Evolutionary conservation across 2,329 filamentous ascomycete species (phyloP).

Genomic region (Ophiocordyceps camponoti-saundersi): DNA sequence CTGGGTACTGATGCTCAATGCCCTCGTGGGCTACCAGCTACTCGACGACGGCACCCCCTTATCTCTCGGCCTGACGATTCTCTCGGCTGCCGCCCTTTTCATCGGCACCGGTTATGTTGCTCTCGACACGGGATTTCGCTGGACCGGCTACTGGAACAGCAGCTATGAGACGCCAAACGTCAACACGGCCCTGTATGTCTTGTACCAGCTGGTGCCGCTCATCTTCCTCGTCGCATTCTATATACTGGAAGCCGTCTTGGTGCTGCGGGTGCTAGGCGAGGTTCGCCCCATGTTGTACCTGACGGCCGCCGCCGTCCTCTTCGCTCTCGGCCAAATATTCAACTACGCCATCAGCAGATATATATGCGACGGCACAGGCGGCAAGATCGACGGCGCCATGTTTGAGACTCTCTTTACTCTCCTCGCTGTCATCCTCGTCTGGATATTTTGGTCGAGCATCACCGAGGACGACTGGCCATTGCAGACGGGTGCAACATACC

Average conservation of each 20-base stretch:
- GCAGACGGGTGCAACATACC: conserved; percentile 25
- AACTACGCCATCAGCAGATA: conserved; percentile 86
- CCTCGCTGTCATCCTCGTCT: conserved; percentile 64
- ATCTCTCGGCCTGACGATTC: conserved; percentile 58
- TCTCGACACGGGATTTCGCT: conserved; percentile 77
- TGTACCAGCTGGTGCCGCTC: conserved; percentile 81
- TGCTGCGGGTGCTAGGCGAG: conserved; percentile 75
- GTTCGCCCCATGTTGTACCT: conserved; percentile 86
- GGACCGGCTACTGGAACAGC: conserved; percentile 61
- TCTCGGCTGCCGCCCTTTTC: conserved; percentile 57
- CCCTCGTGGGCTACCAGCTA: conserved; percentile 80
- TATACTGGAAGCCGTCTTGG: conserved; percentile 66
- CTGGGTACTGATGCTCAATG: conserved; percentile 87
- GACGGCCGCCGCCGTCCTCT: conserved; percentile 54
- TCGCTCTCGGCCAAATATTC: conserved; percentile 88
- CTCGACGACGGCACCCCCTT: conserved; percentile 83
- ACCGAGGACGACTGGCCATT: conserved; percentile 96
- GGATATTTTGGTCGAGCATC: conserved; percentile 97
- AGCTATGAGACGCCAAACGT: conserved; percentile 44
- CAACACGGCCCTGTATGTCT: conserved; percentile 76
- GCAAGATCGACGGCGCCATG: conserved; percentile 81
- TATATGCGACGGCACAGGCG: conserved; percentile 67
- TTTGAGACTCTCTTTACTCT: conserved; percentile 92
- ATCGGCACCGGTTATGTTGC: conserved; percentile 91
- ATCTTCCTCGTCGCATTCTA: conserved; percentile 83